These are phyloP conservation scores for Mallotus japonicus DNA, from an alignment of 441 rosid genomes.

Conservation along the genomic window DNA sequence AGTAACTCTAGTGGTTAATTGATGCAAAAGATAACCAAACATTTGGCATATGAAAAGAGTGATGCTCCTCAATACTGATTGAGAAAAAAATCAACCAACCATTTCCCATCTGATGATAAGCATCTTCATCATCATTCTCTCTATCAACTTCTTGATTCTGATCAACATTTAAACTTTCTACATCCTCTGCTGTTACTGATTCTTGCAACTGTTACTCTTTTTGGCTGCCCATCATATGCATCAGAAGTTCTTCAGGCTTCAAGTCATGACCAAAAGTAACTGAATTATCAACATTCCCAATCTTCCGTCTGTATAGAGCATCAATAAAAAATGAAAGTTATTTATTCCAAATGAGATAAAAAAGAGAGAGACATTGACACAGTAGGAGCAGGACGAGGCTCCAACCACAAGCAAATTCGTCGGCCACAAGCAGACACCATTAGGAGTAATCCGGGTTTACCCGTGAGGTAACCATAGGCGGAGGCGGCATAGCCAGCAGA, in stretches of 20 bases:
- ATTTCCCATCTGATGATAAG: too few species aligned
- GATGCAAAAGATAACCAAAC: not conserved
- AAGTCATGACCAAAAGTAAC: constrained; percentile 33
- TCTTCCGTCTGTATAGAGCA: constrained; percentile 48
- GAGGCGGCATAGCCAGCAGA: too few species aligned
- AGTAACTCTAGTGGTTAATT: too few species aligned
- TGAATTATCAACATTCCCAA: constrained; percentile 28
- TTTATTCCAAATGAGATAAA: too few species aligned
- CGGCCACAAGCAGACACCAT: constrained; percentile 55
- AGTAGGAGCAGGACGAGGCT: too few species aligned
- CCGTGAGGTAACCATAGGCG: constrained; percentile 86
- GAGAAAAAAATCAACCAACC: constrained; percentile 9
- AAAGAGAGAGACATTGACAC: too few species aligned
- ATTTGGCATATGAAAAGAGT: not conserved
- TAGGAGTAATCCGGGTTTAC: constrained; percentile 77
- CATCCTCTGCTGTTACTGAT: constrained; percentile 28
- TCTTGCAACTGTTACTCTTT: constrained; percentile 35
- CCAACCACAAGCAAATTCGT: too few species aligned
- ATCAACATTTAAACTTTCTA: too few species aligned
- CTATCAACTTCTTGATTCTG: too few species aligned
- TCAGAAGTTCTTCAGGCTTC: constrained; percentile 56
- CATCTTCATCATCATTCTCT: too few species aligned
- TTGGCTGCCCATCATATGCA: constrained; percentile 47
- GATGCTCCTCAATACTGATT: constrained; percentile 22
- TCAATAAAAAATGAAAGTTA: constrained; percentile 27